These are phyloP conservation scores for Cutaneotrichosporon cavernicola DNA, from an alignment of 1,284 basidiomycete species.

Conservation along the genomic window DNA sequence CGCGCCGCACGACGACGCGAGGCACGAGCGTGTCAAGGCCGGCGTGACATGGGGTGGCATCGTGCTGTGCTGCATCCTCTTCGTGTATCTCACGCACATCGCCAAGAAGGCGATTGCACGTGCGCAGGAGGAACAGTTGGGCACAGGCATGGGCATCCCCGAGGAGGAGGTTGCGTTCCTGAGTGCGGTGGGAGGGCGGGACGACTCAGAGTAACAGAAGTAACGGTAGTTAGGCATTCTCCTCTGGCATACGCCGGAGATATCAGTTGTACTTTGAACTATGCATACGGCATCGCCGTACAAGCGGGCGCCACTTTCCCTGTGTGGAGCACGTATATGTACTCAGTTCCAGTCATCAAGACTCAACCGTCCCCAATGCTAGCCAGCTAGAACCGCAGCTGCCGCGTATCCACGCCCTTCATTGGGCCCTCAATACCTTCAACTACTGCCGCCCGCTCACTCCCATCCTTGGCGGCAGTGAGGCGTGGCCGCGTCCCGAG, in stretches of 20 bases:
- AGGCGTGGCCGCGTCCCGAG: slow-evolving; percentile 69
- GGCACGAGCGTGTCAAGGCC: slow-evolving; percentile 35
- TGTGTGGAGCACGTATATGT: no score
- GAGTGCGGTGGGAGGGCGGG: slow-evolving; percentile 8
- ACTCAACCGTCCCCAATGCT: neutral
- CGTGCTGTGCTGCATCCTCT: slow-evolving; percentile 53
- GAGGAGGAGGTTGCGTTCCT: slow-evolving; percentile 29
- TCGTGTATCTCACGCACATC: slow-evolving; percentile 56
- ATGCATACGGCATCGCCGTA: slow-evolving; percentile 4
- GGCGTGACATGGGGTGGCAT: slow-evolving; percentile 46
- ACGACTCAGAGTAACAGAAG: slow-evolving; percentile 5
- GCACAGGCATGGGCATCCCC: slow-evolving; percentile 9
- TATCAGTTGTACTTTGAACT: slow-evolving; percentile 9
- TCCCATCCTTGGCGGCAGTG: slow-evolving; percentile 27
- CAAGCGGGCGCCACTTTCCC: neutral
- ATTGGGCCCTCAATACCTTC: slow-evolving; percentile 50
- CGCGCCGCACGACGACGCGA: slow-evolving; percentile 17
- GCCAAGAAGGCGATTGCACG: slow-evolving; percentile 51
- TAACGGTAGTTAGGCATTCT: neutral
- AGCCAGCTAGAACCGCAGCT: slow-evolving; percentile 38
- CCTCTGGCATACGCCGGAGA: neutral
- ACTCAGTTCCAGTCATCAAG: no score
- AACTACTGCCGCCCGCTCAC: slow-evolving; percentile 20
- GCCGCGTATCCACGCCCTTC: slow-evolving; percentile 51
- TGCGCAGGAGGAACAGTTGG: slow-evolving; percentile 38